phyloP scores from a whole-genome alignment of 495 filamentous ascomycete species.

The Annulohypoxylon nitens region DNA sequence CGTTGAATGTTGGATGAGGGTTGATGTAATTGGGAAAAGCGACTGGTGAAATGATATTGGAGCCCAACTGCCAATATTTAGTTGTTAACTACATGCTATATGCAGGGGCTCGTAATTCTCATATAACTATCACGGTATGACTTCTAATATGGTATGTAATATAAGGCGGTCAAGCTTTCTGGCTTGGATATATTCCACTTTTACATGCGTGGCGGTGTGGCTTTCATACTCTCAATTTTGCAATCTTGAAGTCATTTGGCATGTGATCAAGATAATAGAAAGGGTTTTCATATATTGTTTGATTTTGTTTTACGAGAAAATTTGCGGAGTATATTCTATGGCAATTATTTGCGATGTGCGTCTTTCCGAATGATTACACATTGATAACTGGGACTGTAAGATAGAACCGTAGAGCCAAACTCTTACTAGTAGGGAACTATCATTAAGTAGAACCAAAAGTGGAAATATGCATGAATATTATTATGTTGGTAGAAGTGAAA shows the following conservation, averaged over 20 bases:
- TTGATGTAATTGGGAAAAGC: background rate
- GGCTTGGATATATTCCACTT: background rate
- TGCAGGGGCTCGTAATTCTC: background rate
- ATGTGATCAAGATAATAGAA: background rate
- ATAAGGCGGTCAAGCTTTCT: slow-evolving; percentile 1
- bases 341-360: background rate
- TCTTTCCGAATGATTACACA: background rate
- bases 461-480: background rate
- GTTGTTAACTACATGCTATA: slow-evolving; percentile 1
- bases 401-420: background rate
- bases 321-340: background rate
- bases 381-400: background rate
- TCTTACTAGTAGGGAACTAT: background rate
- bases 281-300: background rate
- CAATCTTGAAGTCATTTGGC: background rate
- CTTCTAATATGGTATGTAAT: background rate
- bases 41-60: background rate
- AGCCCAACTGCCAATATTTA: background rate
- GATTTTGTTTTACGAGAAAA: background rate
- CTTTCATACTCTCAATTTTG: background rate
- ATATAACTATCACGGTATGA: background rate
- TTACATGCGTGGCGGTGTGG: background rate
- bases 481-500: background rate
- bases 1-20: background rate
- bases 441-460: background rate